These are phyloP conservation scores for Coemansia sp. DNA, from an alignment of 192 early-diverging fungal genomes.

Conservation along the genomic window DNA sequence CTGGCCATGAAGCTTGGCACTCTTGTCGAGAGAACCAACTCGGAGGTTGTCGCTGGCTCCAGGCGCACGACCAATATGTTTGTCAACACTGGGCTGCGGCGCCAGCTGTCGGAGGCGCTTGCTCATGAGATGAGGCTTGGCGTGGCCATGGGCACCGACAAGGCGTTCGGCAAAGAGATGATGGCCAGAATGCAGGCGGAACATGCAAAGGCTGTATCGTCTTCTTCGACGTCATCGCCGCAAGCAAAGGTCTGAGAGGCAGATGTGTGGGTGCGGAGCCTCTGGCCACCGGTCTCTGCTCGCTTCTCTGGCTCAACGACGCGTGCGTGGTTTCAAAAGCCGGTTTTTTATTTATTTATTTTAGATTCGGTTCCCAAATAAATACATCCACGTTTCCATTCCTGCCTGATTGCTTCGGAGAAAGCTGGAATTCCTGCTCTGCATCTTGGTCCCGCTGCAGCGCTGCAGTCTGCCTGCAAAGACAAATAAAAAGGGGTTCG, in stretches of 20 bases:
- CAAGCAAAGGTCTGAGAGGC: too few species aligned
- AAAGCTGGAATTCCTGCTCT: too few species aligned
- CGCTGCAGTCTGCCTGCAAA: too few species aligned
- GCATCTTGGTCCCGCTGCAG: too few species aligned
- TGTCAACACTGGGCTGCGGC: constrained; percentile 20
- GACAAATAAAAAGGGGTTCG: too few species aligned
- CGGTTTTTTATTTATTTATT: background rate
- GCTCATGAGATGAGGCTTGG: constrained; percentile 37
- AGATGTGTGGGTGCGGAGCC: too few species aligned
- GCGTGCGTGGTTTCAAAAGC: too few species aligned
- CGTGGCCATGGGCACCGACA: constrained; percentile 34
- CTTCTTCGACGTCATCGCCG: too few species aligned
- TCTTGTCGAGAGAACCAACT: constrained; percentile 15
- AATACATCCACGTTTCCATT: background rate
- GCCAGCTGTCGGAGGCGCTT: constrained; percentile 24
- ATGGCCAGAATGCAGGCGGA: constrained; percentile 25
- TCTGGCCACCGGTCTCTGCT: background rate
- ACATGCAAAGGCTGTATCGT: constrained; percentile 1
- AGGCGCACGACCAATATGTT: constrained; percentile 27
- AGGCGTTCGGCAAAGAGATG: constrained; percentile 30
- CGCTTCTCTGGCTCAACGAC: too few species aligned
- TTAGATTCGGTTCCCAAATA: background rate
- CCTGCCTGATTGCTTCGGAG: background rate
- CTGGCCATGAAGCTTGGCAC: constrained; percentile 32
- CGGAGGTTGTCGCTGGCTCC: constrained; percentile 22